These are phyloP conservation scores for Butyriboletus appendiculatus DNA, from an alignment of 1,284 basidiomycete species.

Conservation along the genomic window DNA sequence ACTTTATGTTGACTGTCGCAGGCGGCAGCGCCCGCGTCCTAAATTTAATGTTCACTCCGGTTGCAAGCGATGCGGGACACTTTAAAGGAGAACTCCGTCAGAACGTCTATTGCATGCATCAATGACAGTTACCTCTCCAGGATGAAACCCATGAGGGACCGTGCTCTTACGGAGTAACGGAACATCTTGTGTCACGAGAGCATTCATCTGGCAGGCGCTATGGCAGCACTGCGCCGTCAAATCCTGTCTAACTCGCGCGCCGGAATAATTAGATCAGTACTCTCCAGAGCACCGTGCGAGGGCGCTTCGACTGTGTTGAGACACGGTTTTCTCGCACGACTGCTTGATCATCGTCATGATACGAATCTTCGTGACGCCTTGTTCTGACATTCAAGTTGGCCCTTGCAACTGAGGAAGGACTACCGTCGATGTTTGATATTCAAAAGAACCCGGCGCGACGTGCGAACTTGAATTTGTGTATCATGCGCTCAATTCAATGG, in stretches of 20 bases:
- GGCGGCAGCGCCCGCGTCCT: background rate
- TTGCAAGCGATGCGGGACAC: background rate
- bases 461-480: too few relatives aligned
- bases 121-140: background rate
- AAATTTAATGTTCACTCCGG: background rate
- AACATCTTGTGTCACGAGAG: background rate
- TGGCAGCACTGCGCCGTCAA: too few relatives aligned
- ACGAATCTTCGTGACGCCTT: background rate
- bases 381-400: too few relatives aligned
- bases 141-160: conserved; percentile 4
- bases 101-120: conserved; percentile 1
- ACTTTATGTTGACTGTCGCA: background rate
- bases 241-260: background rate
- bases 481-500: too few relatives aligned
- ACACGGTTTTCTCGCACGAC: background rate
- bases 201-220: background rate
- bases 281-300: background rate
- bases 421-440: too few relatives aligned
- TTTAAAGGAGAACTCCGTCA: conserved; percentile 1
- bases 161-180: conserved; percentile 7
- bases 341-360: background rate
- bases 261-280: background rate
- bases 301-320: background rate
- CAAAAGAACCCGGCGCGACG: too few relatives aligned
- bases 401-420: background rate